Evolutionary conservation across 257 asterid genomes (phyloP).

Genomic region (Solanum gracilifrons): DNA sequence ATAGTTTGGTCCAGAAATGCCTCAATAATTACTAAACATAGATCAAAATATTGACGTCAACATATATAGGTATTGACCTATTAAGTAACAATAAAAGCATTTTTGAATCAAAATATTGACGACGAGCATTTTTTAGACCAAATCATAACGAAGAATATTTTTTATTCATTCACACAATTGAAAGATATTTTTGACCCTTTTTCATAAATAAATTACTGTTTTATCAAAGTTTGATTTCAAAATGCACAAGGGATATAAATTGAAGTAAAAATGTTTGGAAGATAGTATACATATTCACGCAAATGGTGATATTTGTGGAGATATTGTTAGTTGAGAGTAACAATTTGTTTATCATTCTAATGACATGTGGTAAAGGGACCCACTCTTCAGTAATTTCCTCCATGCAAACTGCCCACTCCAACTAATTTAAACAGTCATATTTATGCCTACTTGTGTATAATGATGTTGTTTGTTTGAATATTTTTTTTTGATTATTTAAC

Average conservation of each 20-base stretch:
- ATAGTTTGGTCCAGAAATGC: too few relatives aligned
- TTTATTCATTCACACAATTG: not conserved
- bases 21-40: too few relatives aligned
- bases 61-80: too few relatives aligned
- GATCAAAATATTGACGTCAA: too few relatives aligned
- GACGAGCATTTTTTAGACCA: too few relatives aligned
- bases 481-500: too few relatives aligned
- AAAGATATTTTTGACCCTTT: not conserved
- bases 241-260: not conserved
- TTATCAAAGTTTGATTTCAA: not conserved
- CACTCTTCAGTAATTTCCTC: constrained; percentile 25
- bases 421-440: constrained; percentile 27
- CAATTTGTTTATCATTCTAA: not conserved
- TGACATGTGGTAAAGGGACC: constrained; percentile 25
- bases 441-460: too few relatives aligned
- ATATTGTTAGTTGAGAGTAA: not conserved
- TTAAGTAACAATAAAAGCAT: too few relatives aligned
- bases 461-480: not conserved
- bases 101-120: too few relatives aligned
- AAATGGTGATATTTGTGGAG: not conserved
- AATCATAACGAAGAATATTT: too few relatives aligned
- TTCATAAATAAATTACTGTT: not conserved
- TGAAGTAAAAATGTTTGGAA: not conserved
- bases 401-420: constrained; percentile 50
- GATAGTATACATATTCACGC: not conserved